These are phyloP conservation scores for Daldinia sp. DNA, from an alignment of 2,329 filamentous ascomycete species.

Conservation along the genomic window DNA sequence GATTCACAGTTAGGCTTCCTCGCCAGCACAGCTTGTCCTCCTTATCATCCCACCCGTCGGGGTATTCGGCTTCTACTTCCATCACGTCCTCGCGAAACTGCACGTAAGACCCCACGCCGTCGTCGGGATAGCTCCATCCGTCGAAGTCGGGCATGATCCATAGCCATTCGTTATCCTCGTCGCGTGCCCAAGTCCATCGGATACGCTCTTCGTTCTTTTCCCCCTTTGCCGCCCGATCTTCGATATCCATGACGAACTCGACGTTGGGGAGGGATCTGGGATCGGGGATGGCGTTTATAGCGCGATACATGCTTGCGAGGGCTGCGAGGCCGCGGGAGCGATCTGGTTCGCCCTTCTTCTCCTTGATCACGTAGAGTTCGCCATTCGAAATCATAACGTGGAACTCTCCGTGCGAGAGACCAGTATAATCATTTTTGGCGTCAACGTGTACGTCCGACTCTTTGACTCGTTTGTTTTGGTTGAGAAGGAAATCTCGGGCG, in stretches of 20 bases:
- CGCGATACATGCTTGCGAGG: constrained; percentile 43
- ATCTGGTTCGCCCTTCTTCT: constrained; percentile 46
- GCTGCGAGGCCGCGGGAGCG: constrained; percentile 44
- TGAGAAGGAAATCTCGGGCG: constrained; percentile 40
- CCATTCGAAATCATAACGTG: constrained; percentile 44
- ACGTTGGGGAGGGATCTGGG: constrained; percentile 42
- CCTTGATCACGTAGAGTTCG: constrained; percentile 42
- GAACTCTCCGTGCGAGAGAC: constrained; percentile 42
- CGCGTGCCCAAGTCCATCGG: constrained; percentile 45
- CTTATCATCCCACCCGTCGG: constrained; percentile 45
- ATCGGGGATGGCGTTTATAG: constrained; percentile 40
- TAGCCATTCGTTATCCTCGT: constrained; percentile 39
- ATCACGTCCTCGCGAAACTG: constrained; percentile 44
- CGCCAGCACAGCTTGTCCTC: constrained; percentile 50
- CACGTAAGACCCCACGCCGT: constrained; percentile 42
- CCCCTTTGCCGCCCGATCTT: constrained; percentile 38
- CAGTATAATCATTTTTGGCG: constrained; percentile 33
- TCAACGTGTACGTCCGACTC: constrained; percentile 39
- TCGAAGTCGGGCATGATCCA: constrained; percentile 47
- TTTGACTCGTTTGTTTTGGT: constrained; percentile 32
- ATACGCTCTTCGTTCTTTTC: constrained; percentile 40
- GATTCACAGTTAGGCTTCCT: constrained; percentile 49
- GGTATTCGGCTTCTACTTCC: constrained; percentile 39
- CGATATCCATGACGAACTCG: constrained; percentile 46
- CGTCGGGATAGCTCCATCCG: constrained; percentile 45